Evolutionary conservation across 306 rosid species (phyloP).

Genomic region (Hippophae gyantsensis): DNA sequence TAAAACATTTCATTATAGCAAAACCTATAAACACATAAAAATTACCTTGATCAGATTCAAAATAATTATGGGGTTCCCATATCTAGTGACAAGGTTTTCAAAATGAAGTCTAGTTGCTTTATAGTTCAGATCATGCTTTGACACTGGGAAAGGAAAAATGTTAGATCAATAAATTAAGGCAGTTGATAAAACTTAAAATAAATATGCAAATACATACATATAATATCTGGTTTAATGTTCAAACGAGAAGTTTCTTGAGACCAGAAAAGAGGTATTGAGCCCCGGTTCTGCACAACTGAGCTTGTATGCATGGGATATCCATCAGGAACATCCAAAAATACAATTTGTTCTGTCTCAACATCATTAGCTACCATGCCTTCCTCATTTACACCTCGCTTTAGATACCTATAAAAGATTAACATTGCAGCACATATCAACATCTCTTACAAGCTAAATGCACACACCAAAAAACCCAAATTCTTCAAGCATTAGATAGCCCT

Average conservation of each 20-base stretch:
- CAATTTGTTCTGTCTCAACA: conserved; percentile 95
- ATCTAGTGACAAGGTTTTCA: conserved; percentile 83
- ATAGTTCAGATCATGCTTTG: conserved; percentile 51
- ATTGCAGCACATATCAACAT: conserved; percentile 3
- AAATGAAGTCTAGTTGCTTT: conserved; percentile 95
- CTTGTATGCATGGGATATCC: conserved; percentile 72
- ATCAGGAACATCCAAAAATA: conserved; percentile 54
- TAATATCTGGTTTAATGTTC: conserved; percentile 86
- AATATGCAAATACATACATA: conserved; percentile 43
- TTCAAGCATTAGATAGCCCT: background rate
- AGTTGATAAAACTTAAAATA: conserved; percentile 1
- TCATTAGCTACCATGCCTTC: conserved; percentile 97
- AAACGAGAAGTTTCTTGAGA: conserved; percentile 93
- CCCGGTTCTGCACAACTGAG: conserved; percentile 88
- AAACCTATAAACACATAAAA: background rate
- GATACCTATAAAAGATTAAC: conserved; percentile 47
- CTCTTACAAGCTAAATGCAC: background rate
- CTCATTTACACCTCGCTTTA: conserved; percentile 95
- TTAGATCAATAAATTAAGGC: conserved; percentile 15
- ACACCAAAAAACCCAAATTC: background rate
- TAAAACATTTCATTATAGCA: too few species aligned
- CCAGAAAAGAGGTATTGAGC: conserved; percentile 98
- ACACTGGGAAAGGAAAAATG: conserved; percentile 47
- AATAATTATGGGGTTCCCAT: conserved; percentile 86
- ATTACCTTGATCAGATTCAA: conserved; percentile 91